Base-by-base conservation (phyloP, 2,329 filamentous ascomycete species). In the Colletotrichum agaves region DNA sequence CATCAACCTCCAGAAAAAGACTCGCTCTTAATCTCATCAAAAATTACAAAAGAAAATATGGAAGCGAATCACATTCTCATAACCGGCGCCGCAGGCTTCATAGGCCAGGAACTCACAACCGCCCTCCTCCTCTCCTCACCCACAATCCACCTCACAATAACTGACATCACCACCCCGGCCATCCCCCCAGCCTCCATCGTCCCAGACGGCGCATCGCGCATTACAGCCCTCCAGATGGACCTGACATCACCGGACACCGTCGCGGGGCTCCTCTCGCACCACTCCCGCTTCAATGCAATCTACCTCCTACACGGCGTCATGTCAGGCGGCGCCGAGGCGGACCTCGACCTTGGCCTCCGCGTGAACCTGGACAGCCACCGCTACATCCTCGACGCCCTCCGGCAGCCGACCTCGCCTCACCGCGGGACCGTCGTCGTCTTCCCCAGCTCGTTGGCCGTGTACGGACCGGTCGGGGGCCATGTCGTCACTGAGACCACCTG, bases 241-340 rank as follows among this genome's bases (percentile, higher is more conserved):
- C 63, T 82, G 53, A 80, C 79, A 41, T 75, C 78, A 53, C 63
- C 75, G 1, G 23, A 72, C 0, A 74, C 74, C 5, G 73, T 79
- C 3, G 56, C 73, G 0, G 61, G 70, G 2, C 73, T 82, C 13
- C 71, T 82, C 41, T 33, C 27, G 5, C 59, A 59, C 19, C 63
- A 73, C 1, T 69, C 72, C 0, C 72, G 69, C 10, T 78, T 84
- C 12, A 77, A 83, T 39, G 80, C 82, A 10, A 82, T 87, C 46
- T 90, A 88, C 73, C 82, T 88, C 52, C 84, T 90, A 64, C 88
- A 90, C 72, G 88, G 88, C 47, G 87, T 90, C 77, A 90, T 90
- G 88, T 89, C 86, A 0, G 83, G 83, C 21, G 87, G 87, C 13
- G 84, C 87, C 15, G 88, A 90, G 77, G 85, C 85, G 10, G 85